Conservation (phyloP, 805 yeast genomes). For the Myxozyma monticola region DNA sequence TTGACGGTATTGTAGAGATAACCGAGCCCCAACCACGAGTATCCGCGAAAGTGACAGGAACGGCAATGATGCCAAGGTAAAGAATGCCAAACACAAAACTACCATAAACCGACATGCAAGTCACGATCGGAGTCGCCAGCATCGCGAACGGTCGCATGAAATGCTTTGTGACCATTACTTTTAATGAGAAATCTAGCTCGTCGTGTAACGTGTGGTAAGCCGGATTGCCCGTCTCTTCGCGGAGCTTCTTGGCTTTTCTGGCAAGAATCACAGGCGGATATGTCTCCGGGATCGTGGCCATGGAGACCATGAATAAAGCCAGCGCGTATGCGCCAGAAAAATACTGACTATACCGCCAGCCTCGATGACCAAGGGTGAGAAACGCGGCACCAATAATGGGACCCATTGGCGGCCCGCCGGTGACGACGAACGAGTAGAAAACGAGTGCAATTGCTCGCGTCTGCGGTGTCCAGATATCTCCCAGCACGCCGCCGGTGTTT, state of each 20-base stretch:
- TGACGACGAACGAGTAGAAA: slow-evolving; percentile 52
- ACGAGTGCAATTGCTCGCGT: slow-evolving; percentile 57
- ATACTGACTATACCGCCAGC: slow-evolving; percentile 64
- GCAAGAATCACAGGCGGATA: slow-evolving; percentile 54
- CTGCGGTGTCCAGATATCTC: slow-evolving; percentile 55
- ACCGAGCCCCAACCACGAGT: slow-evolving; percentile 40
- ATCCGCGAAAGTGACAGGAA: slow-evolving; percentile 42
- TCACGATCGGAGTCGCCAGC: slow-evolving; percentile 52
- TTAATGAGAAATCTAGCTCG: slow-evolving; percentile 68
- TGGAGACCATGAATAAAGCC: slow-evolving; percentile 42
- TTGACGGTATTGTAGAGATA: slow-evolving; percentile 38
- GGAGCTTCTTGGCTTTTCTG: slow-evolving; percentile 61
- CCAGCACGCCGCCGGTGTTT: slow-evolving; percentile 58
- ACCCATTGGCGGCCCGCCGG: slow-evolving; percentile 46
- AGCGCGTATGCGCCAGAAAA: slow-evolving; percentile 48
- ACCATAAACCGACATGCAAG: slow-evolving; percentile 45
- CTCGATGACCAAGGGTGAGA: slow-evolving; percentile 45
- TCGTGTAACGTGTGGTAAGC: slow-evolving; percentile 92
- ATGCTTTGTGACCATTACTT: slow-evolving; percentile 70
- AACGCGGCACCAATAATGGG: slow-evolving; percentile 54
- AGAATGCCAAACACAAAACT: slow-evolving; percentile 48
- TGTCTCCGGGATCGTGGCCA: slow-evolving; percentile 39
- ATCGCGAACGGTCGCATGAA: slow-evolving; percentile 79
- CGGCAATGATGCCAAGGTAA: slow-evolving; percentile 45
- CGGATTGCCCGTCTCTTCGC: slow-evolving; percentile 76